A percentile compares a stretch with the other conserved stretches of the same genome.
Evolutionary conservation across 768 basidiomycete species (phyloP).

Genomic region (Hysterangium stoloniferum): DNA sequence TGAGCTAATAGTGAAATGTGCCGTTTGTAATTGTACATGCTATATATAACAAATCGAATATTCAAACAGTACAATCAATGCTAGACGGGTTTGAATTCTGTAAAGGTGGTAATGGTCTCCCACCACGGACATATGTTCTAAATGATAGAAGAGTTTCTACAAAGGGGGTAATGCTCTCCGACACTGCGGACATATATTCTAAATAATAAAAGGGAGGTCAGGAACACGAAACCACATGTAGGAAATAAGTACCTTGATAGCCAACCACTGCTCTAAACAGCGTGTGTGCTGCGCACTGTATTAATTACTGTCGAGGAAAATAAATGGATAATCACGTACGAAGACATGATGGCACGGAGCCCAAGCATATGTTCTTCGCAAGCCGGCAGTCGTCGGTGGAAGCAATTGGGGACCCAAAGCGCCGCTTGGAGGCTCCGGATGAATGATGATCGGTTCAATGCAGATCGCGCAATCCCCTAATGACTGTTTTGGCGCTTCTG

Average conservation of each 20-base stretch:
- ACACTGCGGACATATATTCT: conserved; percentile 93
- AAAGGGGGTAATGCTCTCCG: conserved; percentile 76
- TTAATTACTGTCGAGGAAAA: conserved; percentile 1
- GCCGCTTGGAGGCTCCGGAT: conserved; percentile 17
- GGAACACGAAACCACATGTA: neutral
- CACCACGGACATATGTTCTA: conserved; percentile 93
- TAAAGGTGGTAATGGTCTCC: conserved; percentile 73
- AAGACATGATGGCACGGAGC: conserved; percentile 89
- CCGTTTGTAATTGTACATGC: too few relatives aligned
- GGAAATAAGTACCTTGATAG: conserved; percentile 50
- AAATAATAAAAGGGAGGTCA: neutral
- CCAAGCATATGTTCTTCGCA: conserved; percentile 67
- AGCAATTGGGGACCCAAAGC: neutral
- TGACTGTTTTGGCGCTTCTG: conserved; percentile 68
- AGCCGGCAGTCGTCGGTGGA: conserved; percentile 28
- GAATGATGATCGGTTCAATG: conserved; percentile 75
- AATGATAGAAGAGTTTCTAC: conserved; percentile 23
- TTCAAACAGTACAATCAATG: neutral
- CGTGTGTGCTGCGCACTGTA: conserved; percentile 58
- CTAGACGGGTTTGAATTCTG: conserved; percentile 22
- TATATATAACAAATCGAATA: too few relatives aligned
- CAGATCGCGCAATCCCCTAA: conserved; percentile 89
- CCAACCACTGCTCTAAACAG: conserved; percentile 79
- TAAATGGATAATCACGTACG: conserved; percentile 36
- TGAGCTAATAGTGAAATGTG: too few relatives aligned